These are phyloP conservation scores for Mycena leptocephala DNA, from an alignment of 768 basidiomycete species.

Conservation along the genomic window DNA sequence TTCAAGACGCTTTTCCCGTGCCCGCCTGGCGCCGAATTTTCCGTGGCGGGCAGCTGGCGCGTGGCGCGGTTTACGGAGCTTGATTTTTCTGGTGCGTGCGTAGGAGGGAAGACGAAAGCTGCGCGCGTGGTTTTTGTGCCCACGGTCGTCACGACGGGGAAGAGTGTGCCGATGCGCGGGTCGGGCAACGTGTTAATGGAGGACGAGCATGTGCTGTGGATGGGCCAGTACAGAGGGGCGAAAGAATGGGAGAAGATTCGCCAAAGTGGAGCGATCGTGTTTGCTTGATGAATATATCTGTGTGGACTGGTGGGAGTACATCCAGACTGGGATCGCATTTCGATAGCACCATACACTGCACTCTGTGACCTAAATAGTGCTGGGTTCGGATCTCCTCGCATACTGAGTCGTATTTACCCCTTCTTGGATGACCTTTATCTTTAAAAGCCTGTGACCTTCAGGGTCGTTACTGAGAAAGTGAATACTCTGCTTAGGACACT, in stretches of 20 bases:
- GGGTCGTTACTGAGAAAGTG: too few relatives aligned
- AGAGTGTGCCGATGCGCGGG: constrained; percentile 1
- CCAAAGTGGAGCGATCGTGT: not conserved
- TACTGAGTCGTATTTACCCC: too few relatives aligned
- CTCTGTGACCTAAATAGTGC: too few relatives aligned
- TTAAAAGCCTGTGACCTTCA: too few relatives aligned
- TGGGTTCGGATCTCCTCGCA: too few relatives aligned
- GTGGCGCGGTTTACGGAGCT: not conserved
- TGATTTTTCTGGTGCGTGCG: constrained; percentile 19
- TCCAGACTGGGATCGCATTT: too few relatives aligned
- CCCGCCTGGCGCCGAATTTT: constrained; percentile 5
- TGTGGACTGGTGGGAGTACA: too few relatives aligned
- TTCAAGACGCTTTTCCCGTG: not conserved
- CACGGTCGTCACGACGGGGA: not conserved
- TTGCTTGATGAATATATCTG: too few relatives aligned
- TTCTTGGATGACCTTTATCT: too few relatives aligned
- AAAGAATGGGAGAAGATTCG: constrained; percentile 2
- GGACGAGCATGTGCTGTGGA: constrained; percentile 9
- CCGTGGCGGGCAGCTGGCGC: constrained; percentile 3
- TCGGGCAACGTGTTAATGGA: constrained; percentile 6
- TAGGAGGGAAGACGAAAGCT: not conserved
- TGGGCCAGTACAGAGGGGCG: not conserved
- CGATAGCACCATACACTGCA: too few relatives aligned
- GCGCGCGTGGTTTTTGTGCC: constrained; percentile 9
- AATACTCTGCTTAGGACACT: too few relatives aligned